phyloP scores from a whole-genome alignment of 1,284 basidiomycete genomes.

The Trichosporon ovoides region DNA sequence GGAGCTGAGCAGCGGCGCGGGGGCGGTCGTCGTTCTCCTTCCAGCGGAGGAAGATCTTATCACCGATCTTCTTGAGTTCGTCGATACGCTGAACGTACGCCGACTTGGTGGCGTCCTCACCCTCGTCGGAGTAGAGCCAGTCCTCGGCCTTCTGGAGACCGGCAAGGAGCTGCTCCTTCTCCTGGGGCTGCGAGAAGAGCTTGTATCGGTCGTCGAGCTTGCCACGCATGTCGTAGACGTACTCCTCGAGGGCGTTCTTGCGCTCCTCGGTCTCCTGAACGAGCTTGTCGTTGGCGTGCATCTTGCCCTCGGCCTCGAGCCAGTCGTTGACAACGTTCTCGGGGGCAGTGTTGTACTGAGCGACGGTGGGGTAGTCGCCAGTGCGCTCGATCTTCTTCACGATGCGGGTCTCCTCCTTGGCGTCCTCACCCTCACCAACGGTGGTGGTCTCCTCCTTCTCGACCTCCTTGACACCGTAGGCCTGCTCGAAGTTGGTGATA shows the following conservation, averaged over 20 bases:
- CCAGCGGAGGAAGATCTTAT: slow-evolving; percentile 75
- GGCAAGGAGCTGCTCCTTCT: slow-evolving; percentile 69
- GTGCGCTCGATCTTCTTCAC: slow-evolving; percentile 69
- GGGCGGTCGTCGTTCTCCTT: slow-evolving; percentile 74
- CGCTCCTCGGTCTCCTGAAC: slow-evolving; percentile 93
- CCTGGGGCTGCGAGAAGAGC: slow-evolving; percentile 62
- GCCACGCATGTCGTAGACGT: slow-evolving; percentile 86
- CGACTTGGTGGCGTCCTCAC: slow-evolving; percentile 88
- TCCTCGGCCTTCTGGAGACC: slow-evolving; percentile 75
- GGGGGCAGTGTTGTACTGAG: slow-evolving; percentile 62
- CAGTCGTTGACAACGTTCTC: slow-evolving; percentile 57
- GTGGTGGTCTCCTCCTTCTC: slow-evolving; percentile 62
- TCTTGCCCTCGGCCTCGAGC: slow-evolving; percentile 74
- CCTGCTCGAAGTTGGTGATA: slow-evolving; percentile 73
- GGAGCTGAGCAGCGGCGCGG: slow-evolving; percentile 63
- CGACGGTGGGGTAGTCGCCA: slow-evolving; percentile 68
- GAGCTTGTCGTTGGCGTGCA: slow-evolving; percentile 85
- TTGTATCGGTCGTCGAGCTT: slow-evolving; percentile 85
- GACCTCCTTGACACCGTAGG: slow-evolving; percentile 70
- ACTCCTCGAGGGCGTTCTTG: slow-evolving; percentile 95
- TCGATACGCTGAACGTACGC: slow-evolving; percentile 76
- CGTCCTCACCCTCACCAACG: slow-evolving; percentile 50
- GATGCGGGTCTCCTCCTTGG: slow-evolving; percentile 64
- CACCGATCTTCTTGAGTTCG: slow-evolving; percentile 70
- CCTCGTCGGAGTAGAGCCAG: slow-evolving; percentile 93